Conservation (phyloP, 2,329 filamentous ascomycete species). For the Chlorencoelia australis region DNA sequence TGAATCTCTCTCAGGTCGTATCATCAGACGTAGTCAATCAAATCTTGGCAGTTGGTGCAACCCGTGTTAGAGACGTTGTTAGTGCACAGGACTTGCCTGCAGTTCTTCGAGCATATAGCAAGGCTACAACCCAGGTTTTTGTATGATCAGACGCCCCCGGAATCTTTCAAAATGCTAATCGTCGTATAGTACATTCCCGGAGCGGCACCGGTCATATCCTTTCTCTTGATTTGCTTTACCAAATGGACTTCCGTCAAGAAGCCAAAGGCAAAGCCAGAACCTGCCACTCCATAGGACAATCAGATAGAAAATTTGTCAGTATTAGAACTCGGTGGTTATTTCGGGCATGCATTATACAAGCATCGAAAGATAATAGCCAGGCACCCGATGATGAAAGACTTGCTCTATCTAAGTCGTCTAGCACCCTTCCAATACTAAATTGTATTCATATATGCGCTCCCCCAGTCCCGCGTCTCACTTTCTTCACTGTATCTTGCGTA, state of each 20-base stretch:
- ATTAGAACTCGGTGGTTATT: too few species aligned
- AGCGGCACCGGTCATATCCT: not conserved
- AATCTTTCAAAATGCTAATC: not conserved
- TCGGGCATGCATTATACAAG: too few species aligned
- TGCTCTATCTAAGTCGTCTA: too few species aligned
- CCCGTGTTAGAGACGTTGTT: not conserved
- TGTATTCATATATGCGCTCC: too few species aligned
- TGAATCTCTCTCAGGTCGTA: not conserved
- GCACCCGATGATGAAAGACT: too few species aligned
- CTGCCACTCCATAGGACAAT: not conserved
- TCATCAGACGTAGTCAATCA: not conserved
- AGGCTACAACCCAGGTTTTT: slow-evolving; percentile 2
- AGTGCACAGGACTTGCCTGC: not conserved
- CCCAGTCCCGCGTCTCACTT: too few species aligned
- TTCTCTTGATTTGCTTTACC: not conserved
- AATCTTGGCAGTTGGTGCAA: not conserved
- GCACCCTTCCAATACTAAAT: too few species aligned
- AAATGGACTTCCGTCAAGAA: not conserved
- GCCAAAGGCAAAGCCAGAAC: not conserved
- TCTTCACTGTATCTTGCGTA: too few species aligned
- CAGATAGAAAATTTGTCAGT: too few species aligned
- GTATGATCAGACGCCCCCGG: not conserved
- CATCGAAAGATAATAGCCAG: too few species aligned
- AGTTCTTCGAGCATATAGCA: slow-evolving; percentile 3
- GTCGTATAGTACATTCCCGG: slow-evolving; percentile 1